Conservation (phyloP, 208 protist genomes). For the Crithidia thermophila region DNA sequence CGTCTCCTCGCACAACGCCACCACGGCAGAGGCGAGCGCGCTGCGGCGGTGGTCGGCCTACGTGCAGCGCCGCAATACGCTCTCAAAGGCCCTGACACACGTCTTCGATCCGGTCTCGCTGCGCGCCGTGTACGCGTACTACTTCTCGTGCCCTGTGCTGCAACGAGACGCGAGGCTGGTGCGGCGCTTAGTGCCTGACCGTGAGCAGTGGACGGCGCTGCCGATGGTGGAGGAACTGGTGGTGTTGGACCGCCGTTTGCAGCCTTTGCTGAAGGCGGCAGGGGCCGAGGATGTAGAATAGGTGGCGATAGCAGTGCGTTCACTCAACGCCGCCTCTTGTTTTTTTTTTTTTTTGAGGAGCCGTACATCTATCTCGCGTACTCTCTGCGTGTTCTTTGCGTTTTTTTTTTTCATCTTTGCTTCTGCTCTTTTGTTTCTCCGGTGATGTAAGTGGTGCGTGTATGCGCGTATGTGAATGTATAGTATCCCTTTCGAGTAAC, state of each 20-base stretch:
- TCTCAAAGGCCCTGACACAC: constrained; percentile 30
- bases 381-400: neutral
- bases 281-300: too few species aligned
- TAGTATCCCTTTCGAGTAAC: too few species aligned
- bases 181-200: constrained; percentile 64
- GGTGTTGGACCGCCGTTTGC: constrained; percentile 69
- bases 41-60: constrained; percentile 31
- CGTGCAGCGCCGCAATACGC: constrained; percentile 36
- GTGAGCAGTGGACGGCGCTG: constrained; percentile 63
- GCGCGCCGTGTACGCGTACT: constrained; percentile 72
- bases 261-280: constrained; percentile 11
- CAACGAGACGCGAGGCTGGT: constrained; percentile 60
- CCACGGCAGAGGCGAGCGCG: neutral
- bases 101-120: constrained; percentile 38
- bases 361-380: neutral
- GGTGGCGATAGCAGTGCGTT: too few species aligned
- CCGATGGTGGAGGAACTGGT: constrained; percentile 78
- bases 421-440: neutral
- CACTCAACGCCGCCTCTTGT: too few species aligned
- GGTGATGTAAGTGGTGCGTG: neutral
- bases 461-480: too few species aligned
- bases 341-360: constrained; percentile 1
- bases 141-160: constrained; percentile 48
- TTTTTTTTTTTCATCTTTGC: constrained; percentile 15
- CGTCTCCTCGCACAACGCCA: neutral